Conservation (phyloP, 371 early-diverging fungal genomes). For the Rhizopus microsporus region DNA sequence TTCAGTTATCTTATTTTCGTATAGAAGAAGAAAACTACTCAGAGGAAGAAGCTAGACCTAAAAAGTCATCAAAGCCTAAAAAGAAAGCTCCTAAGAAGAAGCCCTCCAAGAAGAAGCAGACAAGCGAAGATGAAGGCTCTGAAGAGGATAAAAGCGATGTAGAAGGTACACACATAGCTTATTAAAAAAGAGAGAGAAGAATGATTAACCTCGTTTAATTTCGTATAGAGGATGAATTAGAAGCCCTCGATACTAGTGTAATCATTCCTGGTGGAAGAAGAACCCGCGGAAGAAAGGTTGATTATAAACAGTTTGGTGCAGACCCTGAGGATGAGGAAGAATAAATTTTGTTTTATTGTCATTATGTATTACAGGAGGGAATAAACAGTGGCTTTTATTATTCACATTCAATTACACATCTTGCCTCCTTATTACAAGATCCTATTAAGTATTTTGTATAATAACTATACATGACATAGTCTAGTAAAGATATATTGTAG, state of each 20-base stretch:
- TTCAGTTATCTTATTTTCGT: background rate
- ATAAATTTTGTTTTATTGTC: slow-evolving; percentile 14
- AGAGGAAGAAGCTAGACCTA: slow-evolving; percentile 16
- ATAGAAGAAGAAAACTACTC: slow-evolving; percentile 10
- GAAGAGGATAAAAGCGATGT: slow-evolving; percentile 12
- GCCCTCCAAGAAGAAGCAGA: slow-evolving; percentile 1
- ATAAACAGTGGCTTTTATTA: background rate
- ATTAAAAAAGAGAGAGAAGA: background rate
- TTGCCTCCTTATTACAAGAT: no score
- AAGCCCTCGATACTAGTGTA: slow-evolving; percentile 59
- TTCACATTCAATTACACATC: no score
- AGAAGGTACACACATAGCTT: slow-evolving; percentile 5
- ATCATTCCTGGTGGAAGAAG: slow-evolving; percentile 69
- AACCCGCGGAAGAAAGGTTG: slow-evolving; percentile 73
- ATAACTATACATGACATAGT: no score
- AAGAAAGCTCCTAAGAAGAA: slow-evolving; percentile 1
- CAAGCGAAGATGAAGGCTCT: slow-evolving; percentile 19
- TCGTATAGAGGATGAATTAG: slow-evolving; percentile 57
- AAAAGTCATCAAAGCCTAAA: slow-evolving; percentile 8
- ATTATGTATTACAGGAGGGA: background rate
- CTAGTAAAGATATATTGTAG: no score
- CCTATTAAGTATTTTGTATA: no score
- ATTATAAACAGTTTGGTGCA: slow-evolving; percentile 66
- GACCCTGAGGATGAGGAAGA: slow-evolving; percentile 62
- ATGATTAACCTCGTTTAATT: background rate